These are phyloP conservation scores for Ceratonia siliqua DNA, from an alignment of 306 rosid species.

Conservation along the genomic window DNA sequence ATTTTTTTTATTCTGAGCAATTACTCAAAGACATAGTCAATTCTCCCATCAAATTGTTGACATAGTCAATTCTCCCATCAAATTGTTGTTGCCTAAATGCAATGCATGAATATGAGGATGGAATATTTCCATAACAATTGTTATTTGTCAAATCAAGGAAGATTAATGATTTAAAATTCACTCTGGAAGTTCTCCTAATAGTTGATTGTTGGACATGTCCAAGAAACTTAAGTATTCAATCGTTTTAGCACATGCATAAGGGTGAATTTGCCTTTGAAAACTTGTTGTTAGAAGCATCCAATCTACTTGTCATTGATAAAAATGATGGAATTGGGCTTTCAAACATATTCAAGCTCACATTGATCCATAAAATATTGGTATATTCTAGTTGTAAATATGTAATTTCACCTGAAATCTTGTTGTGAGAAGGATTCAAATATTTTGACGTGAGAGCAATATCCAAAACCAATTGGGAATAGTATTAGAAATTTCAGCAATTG, in stretches of 20 bases:
- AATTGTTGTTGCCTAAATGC: background rate
- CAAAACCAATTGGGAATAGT: constrained; percentile 22
- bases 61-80: background rate
- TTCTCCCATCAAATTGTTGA: no score
- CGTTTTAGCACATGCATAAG: background rate
- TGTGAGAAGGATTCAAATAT: background rate
- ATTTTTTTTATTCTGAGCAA: background rate
- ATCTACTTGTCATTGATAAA: background rate
- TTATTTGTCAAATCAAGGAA: background rate
- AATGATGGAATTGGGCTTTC: background rate
- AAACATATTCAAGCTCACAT: background rate
- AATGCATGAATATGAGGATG: background rate
- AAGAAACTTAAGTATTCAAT: accelerated
- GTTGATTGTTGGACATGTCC: background rate
- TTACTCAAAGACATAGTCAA: background rate
- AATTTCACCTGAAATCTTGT: background rate
- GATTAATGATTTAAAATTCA: background rate
- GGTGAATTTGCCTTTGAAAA: background rate
- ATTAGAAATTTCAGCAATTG: background rate
- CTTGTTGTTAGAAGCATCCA: background rate
- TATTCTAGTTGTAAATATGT: background rate
- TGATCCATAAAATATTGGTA: accelerated
- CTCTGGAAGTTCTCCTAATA: background rate
- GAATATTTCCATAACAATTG: background rate
- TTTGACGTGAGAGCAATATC: background rate